Evolutionary conservation across 352 stramenopile species (phyloP).

Genomic region (Globisporangium uncinulatum): DNA sequence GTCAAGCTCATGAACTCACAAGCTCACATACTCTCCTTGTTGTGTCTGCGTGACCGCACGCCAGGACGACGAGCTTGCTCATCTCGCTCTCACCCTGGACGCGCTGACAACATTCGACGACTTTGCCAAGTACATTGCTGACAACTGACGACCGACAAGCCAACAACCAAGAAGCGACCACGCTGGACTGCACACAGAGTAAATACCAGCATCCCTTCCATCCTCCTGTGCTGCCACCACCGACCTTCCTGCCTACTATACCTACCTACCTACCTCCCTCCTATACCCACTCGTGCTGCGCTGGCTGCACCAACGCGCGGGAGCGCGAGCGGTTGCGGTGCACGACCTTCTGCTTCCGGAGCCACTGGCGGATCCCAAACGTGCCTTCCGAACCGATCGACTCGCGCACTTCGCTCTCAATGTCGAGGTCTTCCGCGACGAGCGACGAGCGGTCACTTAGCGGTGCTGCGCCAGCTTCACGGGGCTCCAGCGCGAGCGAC

Average conservation of each 20-base stretch:
- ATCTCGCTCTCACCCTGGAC: not conserved
- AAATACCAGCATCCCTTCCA: not conserved
- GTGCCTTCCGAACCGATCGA: constrained; percentile 71
- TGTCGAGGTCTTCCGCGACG: constrained; percentile 57
- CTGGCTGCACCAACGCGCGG: constrained; percentile 38
- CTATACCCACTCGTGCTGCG: constrained; percentile 73
- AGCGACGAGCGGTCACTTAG: constrained; percentile 50
- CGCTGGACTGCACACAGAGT: not conserved
- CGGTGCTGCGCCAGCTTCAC: constrained; percentile 57
- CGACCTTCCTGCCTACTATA: not conserved
- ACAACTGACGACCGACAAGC: constrained; percentile 21
- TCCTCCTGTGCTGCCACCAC: not conserved
- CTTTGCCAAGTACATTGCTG: constrained; percentile 44
- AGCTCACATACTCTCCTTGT: too few species aligned
- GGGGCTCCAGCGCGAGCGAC: constrained; percentile 67
- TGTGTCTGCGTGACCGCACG: not conserved
- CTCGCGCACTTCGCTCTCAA: constrained; percentile 72
- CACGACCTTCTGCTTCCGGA: constrained; percentile 80
- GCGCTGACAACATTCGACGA: constrained; percentile 27
- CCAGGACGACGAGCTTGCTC: constrained; percentile 2
- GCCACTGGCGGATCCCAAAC: constrained; percentile 77
- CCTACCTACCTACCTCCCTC: not conserved
- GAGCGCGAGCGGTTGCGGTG: constrained; percentile 71
- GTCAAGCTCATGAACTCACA: too few species aligned
- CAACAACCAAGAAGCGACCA: not conserved